phyloP scores from a whole-genome alignment of 2,329 filamentous ascomycete genomes.

The Fusarium goolgardi region DNA sequence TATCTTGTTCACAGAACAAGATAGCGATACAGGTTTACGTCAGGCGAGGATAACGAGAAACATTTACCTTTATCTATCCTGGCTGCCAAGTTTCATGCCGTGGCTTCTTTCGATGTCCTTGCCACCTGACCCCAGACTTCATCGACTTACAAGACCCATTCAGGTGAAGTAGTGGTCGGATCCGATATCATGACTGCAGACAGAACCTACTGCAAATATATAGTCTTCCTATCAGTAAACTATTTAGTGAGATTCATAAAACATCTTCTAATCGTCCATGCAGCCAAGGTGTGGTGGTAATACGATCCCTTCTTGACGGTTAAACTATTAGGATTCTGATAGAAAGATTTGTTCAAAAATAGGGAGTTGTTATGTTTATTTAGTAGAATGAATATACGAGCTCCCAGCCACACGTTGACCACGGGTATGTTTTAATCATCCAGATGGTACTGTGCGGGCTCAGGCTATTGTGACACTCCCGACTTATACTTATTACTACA shows the following conservation, averaged over 20 bases:
- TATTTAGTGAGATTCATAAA: too few species aligned
- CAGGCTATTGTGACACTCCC: background rate
- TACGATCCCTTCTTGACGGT: background rate
- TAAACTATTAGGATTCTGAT: too few species aligned
- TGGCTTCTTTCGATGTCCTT: background rate
- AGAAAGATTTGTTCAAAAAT: background rate
- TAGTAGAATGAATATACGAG: too few species aligned
- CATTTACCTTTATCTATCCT: background rate
- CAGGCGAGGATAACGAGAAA: background rate
- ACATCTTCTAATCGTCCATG: background rate
- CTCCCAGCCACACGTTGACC: background rate
- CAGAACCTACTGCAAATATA: background rate
- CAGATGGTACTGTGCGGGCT: too few species aligned
- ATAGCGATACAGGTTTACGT: background rate
- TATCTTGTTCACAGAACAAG: background rate
- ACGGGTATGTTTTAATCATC: background rate
- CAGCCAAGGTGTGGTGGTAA: background rate
- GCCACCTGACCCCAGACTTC: too few species aligned
- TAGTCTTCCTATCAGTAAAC: background rate
- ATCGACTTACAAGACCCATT: background rate
- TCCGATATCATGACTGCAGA: background rate
- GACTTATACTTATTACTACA: background rate
- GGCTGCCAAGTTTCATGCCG: background rate
- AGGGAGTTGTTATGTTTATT: background rate
- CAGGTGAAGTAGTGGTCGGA: too few species aligned